Evolutionary conservation across 2,329 filamentous ascomycete genomes (phyloP).

Genomic region (Penicillium sp.): DNA sequence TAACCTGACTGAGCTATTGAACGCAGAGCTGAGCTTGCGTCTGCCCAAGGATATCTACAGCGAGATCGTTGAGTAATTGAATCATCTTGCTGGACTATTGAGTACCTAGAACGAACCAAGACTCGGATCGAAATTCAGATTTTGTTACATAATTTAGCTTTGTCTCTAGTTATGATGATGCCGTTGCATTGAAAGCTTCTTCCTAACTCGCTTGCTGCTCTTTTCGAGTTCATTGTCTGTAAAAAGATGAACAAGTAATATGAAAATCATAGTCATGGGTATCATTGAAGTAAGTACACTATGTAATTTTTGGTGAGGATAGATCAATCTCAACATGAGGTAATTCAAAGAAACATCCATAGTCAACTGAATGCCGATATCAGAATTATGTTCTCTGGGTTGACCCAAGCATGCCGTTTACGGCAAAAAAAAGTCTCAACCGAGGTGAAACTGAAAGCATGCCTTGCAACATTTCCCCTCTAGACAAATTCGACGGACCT

Average conservation of each 20-base stretch:
- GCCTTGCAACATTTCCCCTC: neutral
- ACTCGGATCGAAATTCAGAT: neutral
- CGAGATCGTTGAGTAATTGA: slow-evolving; percentile 22
- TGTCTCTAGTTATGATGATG: neutral
- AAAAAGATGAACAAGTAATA: neutral
- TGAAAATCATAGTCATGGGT: neutral
- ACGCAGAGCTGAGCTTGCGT: slow-evolving; percentile 71
- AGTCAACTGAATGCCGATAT: neutral
- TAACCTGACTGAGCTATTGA: slow-evolving; percentile 69
- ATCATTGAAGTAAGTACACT: neutral
- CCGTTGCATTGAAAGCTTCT: neutral
- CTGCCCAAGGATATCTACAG: slow-evolving; percentile 47
- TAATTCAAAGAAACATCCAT: neutral
- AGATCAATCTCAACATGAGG: neutral
- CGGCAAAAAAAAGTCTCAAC: neutral
- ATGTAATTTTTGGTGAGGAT: neutral
- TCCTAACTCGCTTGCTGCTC: neutral
- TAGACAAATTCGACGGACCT: neutral
- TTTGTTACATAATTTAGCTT: slow-evolving; percentile 8
- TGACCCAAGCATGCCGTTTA: neutral
- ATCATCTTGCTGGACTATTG: neutral
- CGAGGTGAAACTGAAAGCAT: neutral
- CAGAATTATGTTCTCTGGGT: neutral
- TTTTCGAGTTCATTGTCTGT: neutral
- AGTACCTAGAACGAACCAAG: neutral